Evolutionary conservation across 2,329 filamentous ascomycete species (phyloP), one percentile per base, ranked within the genome.

Genomic region (Coniella lustricola): DNA sequence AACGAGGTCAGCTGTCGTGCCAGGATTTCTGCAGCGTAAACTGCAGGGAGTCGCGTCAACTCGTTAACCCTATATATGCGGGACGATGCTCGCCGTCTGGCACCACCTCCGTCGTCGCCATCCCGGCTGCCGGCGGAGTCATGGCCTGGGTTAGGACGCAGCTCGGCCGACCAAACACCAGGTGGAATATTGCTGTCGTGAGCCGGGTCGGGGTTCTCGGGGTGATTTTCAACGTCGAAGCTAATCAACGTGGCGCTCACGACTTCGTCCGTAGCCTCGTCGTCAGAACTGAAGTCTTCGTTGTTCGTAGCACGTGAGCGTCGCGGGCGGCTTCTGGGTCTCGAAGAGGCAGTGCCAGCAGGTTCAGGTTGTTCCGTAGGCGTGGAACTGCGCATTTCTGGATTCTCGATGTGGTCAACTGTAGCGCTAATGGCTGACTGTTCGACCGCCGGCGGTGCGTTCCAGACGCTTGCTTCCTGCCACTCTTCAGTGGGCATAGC

Each of bases 221-320:
- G 77, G 3, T 71, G 74, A 0, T 77, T 73, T 53, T 82, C 78
- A 22, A 81, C 76, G 48, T 82, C 78, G 48, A 82, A 81, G 54
- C 75, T 80, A 44, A 82, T 80, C 4, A 81, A 63, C 0, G 77
- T 79, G 1, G 76, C 72, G 47, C 72, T 77, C 20, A 80, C 65
- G 41, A 73, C 68, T 41, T 78, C 77, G 13, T 57, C 55, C 33
- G 73, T 66, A 14, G 77, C 77, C 42, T 79, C 76, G 46, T 81
- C 77, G 40, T 81, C 78, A 12, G 70, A 76, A 10, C 66, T 72
- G 50, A 75, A 77, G 35, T 78, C 76, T 22, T 52, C 50, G 5
- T 47, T 37, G 20, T 45, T 46, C 13, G 45, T 46, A n/a, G 29
- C 42, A 16, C 44, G 46, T 31, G 44, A 48, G 22, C 43, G 44